Evolutionary conservation across 371 early-diverging fungal species (phyloP).

Genomic region (Dichotomocladium elegans): DNA sequence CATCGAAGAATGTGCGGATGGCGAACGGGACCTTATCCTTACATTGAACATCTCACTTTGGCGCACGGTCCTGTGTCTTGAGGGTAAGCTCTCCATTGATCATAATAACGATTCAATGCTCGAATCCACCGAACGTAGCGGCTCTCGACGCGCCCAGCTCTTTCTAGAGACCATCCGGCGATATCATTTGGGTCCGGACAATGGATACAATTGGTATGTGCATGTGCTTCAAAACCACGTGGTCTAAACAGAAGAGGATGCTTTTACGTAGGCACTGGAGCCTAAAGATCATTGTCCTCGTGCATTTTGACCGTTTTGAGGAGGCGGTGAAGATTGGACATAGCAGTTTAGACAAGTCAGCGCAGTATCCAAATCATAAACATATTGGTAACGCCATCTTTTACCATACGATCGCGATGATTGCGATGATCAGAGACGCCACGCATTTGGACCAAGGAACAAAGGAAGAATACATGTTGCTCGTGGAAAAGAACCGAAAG

Average conservation of each 20-base stretch:
- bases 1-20: conserved; percentile 30
- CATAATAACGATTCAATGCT: no score
- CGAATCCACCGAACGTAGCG: no score
- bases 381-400: conserved; percentile 40
- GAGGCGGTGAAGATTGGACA: conserved; percentile 37
- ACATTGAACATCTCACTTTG: conserved; percentile 28
- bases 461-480: conserved; percentile 16
- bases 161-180: no score
- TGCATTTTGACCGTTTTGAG: conserved; percentile 35
- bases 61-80: conserved; percentile 32
- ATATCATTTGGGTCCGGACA: no score
- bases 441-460: conserved; percentile 12
- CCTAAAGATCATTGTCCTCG: conserved; percentile 35
- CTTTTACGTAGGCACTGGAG: conserved; percentile 24
- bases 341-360: conserved; percentile 24
- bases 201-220: conserved; percentile 40
- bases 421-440: conserved; percentile 24
- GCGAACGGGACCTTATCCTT: conserved; percentile 19
- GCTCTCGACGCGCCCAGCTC: no score
- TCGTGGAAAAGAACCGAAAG: conserved; percentile 16
- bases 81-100: conserved; percentile 33
- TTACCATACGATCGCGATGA: conserved; percentile 34
- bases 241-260: no score
- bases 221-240: no score
- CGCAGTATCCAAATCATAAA: conserved; percentile 30